phyloP scores from a whole-genome alignment of 2,329 filamentous ascomycete species.

The Fusarium luffae region DNA sequence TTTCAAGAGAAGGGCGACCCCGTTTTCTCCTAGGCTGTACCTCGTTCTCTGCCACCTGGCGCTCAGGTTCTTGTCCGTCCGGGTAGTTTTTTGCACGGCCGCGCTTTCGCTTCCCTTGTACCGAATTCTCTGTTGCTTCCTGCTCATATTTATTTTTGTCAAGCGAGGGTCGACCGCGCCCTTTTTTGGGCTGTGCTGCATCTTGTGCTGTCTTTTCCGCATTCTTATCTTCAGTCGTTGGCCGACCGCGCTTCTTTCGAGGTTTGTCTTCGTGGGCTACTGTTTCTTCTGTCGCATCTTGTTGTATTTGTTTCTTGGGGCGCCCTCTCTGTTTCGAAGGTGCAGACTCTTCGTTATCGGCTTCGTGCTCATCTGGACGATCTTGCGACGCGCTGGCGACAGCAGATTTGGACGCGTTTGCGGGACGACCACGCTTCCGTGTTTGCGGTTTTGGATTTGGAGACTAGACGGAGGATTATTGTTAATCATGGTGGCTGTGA shows the following conservation, averaged over 20 bases:
- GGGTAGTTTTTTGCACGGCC: slow-evolving; percentile 45
- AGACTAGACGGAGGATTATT: slow-evolving; percentile 27
- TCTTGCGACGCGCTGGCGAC: slow-evolving; percentile 43
- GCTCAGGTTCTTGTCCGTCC: slow-evolving; percentile 3
- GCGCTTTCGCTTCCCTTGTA: slow-evolving; percentile 52
- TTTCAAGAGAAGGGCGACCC: neutral
- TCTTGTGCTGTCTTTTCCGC: slow-evolving; percentile 21
- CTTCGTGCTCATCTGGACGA: slow-evolving; percentile 39
- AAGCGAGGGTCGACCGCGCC: slow-evolving; percentile 51
- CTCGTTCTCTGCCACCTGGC: neutral
- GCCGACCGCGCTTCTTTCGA: slow-evolving; percentile 47
- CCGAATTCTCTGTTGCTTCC: slow-evolving; percentile 19
- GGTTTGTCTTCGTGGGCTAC: slow-evolving; percentile 23
- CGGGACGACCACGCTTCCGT: slow-evolving; percentile 57
- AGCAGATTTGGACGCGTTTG: slow-evolving; percentile 54
- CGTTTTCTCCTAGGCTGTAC: neutral
- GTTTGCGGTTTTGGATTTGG: slow-evolving; percentile 49
- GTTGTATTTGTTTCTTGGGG: slow-evolving; percentile 16
- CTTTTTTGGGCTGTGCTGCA: slow-evolving; percentile 48
- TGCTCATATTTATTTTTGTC: slow-evolving; percentile 20
- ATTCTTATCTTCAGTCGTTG: slow-evolving; percentile 35
- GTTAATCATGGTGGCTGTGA: neutral
- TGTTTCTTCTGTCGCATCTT: slow-evolving; percentile 12
- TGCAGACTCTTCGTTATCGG: slow-evolving; percentile 42
- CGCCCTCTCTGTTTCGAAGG: slow-evolving; percentile 41